Evolutionary conservation across 2,329 filamentous ascomycete species (phyloP).

Genomic region (Pseudocercospora ulei): DNA sequence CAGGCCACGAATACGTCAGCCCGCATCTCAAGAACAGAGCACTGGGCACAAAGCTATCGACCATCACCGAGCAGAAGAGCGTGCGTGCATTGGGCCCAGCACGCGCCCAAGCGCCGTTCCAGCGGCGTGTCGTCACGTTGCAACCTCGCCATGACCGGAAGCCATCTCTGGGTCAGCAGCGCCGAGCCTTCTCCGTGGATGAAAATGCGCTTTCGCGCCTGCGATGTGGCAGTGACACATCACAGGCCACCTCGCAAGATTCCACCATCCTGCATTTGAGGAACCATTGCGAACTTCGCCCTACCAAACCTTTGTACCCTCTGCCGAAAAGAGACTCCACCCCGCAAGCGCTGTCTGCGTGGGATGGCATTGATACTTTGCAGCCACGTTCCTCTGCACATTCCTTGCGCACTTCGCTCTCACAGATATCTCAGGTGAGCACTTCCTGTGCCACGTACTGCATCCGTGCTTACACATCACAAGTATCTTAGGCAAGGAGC

Average conservation of each 20-base stretch:
- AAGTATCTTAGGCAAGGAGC: slow-evolving; percentile 5
- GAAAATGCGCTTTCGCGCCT: slow-evolving; percentile 16
- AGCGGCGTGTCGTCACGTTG: slow-evolving; percentile 20
- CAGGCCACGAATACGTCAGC: neutral
- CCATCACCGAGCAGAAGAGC: slow-evolving; percentile 40
- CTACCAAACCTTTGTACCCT: neutral
- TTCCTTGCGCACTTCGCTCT: slow-evolving; percentile 1
- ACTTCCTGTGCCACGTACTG: neutral
- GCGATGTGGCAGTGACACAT: slow-evolving; percentile 8
- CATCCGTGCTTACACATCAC: neutral
- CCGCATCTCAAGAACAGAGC: slow-evolving; percentile 21
- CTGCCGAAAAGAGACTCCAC: slow-evolving; percentile 1
- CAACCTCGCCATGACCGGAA: slow-evolving; percentile 13
- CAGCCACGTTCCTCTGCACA: neutral
- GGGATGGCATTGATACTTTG: neutral
- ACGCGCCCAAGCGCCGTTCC: slow-evolving; percentile 26
- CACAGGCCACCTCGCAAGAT: slow-evolving; percentile 3
- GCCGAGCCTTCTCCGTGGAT: slow-evolving; percentile 25
- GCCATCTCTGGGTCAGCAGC: slow-evolving; percentile 2
- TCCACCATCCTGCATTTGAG: neutral
- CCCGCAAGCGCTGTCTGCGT: neutral
- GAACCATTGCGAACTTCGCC: neutral
- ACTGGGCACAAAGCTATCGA: slow-evolving; percentile 37
- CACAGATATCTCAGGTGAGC: slow-evolving; percentile 3
- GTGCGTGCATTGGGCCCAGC: slow-evolving; percentile 36